Evolutionary conservation across 1,139 yeast species (phyloP), one percentile per base, ranked within the genome.

Genomic region (Yamadazyma kanchanaburiensis): DNA sequence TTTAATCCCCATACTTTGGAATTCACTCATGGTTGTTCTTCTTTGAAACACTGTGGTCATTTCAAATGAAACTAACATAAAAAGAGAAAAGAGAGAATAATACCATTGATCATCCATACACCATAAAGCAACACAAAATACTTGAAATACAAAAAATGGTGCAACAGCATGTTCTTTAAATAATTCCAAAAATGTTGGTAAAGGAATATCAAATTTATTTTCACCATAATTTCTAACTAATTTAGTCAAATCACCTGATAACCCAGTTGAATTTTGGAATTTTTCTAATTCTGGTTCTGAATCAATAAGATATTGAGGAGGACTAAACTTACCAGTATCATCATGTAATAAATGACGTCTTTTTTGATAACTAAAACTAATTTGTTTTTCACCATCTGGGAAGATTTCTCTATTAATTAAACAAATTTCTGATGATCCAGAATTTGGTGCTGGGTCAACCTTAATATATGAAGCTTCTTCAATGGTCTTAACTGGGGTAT

Each of bases 161-260:
- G 98, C 97, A 27, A 94, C 94, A 5, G 97, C 98, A 56, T 91
- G 98, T 59, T 91, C 98, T 55, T 87, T 83, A 67, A 91, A 91
- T 50, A 91, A 70, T 57, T 91, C 98, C 39, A 74, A 45, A 50
- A 91, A 89, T 1, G 95, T 78, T 28, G 98, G 99, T 32, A 94
- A 75, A 21, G 98, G 98, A 43, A 91, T 91, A 53, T 91, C 98
- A 53, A 91, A 91, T 46, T 74, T 74, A 62, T 91, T 91, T 42
- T 70, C 69, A 30, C 98, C 99, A 50, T 84, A 91, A 37, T 74
- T 64, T 49, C 89, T 74, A 31, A 55, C 59, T 24, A 68, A 51
- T 33, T 70, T 73, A 15, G 73, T 73, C 45, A 84, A 57, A 47
- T 77, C 79, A 15, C 80, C 81, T 12, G 60, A 38, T 37, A 84